Conservation (phyloP, 2,329 filamentous ascomycete genomes). For the Cylindrodendrum hubeiense region DNA sequence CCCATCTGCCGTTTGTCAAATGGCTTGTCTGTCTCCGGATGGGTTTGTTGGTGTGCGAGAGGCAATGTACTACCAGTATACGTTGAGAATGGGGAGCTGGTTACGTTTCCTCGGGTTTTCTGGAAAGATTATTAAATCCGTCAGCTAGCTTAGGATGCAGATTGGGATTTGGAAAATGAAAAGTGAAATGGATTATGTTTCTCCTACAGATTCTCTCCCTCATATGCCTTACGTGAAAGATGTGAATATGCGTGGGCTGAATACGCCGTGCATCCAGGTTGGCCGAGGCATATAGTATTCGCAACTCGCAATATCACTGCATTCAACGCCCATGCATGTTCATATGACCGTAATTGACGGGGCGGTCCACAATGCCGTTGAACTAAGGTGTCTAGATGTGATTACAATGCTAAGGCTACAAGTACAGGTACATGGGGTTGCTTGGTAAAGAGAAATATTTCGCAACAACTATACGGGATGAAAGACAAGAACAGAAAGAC, state of each 20-base stretch:
- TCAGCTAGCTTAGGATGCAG: background rate
- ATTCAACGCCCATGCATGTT: too few species aligned
- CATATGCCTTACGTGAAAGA: background rate
- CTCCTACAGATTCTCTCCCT: background rate
- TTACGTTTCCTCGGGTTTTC: background rate
- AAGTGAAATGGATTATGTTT: background rate
- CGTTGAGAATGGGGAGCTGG: background rate
- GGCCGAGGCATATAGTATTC: too few species aligned
- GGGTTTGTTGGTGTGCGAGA: background rate
- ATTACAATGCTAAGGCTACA: conserved; percentile 39
- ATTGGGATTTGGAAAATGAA: background rate
- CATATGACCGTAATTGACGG: too few species aligned
- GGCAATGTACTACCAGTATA: background rate
- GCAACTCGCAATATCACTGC: too few species aligned
- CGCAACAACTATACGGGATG: conserved; percentile 26
- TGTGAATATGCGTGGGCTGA: background rate
- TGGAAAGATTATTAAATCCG: background rate
- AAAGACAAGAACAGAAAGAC: conserved; percentile 11
- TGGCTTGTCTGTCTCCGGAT: background rate
- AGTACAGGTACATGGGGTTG: conserved; percentile 14
- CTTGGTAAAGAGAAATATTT: conserved; percentile 27
- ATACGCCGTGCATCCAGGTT: too few species aligned
- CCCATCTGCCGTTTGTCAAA: background rate
- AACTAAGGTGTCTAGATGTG: conserved; percentile 8
- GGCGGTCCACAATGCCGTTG: background rate